Base-by-base conservation (phyloP, 148 eudicot species). In the Diospyros kaki region DNA sequence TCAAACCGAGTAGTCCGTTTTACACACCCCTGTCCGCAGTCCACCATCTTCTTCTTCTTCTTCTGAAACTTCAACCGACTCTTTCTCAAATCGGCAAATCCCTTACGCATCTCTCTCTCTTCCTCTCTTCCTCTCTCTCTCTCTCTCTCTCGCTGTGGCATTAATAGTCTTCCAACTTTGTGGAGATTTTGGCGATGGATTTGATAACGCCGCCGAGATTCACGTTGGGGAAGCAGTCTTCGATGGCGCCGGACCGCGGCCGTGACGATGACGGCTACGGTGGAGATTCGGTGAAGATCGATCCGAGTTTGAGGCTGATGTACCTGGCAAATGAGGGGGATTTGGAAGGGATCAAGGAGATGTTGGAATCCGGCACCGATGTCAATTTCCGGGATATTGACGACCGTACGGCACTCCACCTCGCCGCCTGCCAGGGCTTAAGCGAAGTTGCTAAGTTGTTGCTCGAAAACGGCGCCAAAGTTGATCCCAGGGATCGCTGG, bases 401-500 rank as follows among this genome's bases (percentile, higher is more conserved):
- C 83, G 60, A 79, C 44, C 77, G 99, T 39, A 95, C 98, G 0
- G 93, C 99, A 10, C 84, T 91, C 7, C 99, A 93, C 56, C 80
- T 95, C 8, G 97, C 98, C 4, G 90, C 99, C 6, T 91, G 99
- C 65, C 97, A 93, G 68, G 99, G 99, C 3, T 81, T 68, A 67
- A 77, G 73, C 40, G 94, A 85, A 11, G 97, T 88, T 12, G 97
- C 86, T 50, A 74, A 83, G 73, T 66, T 93, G 56, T 81, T 95
- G 86, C 75, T 95, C 42, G 41, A 77, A 2, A 73, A 78, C 15
- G 87, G 88, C 2, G 99, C 99, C 12, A 76, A 88, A 0, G 82
- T 93, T 75, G 93, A 93, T 71, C 85, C 93, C 64, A 74, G 85
- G 73, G 99, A 95, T 85, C 98, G 94, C 0, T 93, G 99, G 98